Conservation (phyloP, 495 filamentous ascomycete genomes). For the Hypomontagnella submonticulosa region DNA sequence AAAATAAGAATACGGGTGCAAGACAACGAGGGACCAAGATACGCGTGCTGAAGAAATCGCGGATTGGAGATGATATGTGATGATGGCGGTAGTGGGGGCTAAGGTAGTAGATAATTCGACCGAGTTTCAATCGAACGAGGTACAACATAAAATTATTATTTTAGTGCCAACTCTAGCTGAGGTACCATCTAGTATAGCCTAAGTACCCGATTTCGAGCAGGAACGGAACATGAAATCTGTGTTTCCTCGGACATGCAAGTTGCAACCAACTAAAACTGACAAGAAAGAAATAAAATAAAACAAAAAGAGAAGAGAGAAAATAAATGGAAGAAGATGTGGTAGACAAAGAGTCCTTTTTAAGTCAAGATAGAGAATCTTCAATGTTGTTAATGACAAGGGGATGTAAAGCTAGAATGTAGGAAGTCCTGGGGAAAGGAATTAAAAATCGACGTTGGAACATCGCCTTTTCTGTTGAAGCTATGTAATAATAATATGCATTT, state of each 20-base stretch:
- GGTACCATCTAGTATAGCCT: conserved; percentile 40
- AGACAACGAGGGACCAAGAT: conserved; percentile 42
- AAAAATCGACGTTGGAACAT: conserved; percentile 38
- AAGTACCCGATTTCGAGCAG: conserved; percentile 32
- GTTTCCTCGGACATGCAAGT: conserved; percentile 8
- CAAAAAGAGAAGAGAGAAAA: background rate
- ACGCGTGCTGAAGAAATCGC: conserved; percentile 44
- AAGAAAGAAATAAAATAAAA: conserved; percentile 2
- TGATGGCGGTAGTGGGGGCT: conserved; percentile 39
- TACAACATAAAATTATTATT: conserved; percentile 46
- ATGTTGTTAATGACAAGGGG: conserved; percentile 28
- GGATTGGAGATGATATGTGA: conserved; percentile 42
- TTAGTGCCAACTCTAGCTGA: conserved; percentile 41
- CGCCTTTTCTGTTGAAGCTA: conserved; percentile 29
- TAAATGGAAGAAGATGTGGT: background rate
- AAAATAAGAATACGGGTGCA: conserved; percentile 18
- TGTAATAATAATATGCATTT: conserved; percentile 34
- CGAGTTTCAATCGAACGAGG: conserved; percentile 46
- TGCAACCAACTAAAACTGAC: background rate
- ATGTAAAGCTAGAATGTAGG: conserved; percentile 22
- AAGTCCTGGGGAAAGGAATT: background rate
- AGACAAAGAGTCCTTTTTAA: no score
- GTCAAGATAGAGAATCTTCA: conserved; percentile 6
- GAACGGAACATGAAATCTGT: background rate
- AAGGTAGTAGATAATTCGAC: conserved; percentile 6